These are phyloP conservation scores for Aspergillus uvarum DNA, from an alignment of 2,329 filamentous ascomycete genomes.

Conservation along the genomic window DNA sequence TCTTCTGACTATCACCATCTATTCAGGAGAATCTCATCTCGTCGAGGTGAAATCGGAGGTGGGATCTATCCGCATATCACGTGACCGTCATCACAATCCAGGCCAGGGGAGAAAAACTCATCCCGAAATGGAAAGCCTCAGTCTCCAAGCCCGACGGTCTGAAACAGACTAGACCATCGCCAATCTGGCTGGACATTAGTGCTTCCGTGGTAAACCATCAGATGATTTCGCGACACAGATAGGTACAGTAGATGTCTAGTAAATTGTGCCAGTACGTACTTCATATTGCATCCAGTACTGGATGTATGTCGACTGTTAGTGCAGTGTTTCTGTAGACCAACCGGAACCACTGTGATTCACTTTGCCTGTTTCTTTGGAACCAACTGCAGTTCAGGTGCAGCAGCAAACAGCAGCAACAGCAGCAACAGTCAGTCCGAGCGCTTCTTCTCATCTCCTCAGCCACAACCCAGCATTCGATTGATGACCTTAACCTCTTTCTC, in stretches of 20 bases:
- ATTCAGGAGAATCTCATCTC: not conserved
- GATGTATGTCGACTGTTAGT: no score
- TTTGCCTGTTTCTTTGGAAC: not conserved
- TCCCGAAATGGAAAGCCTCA: not conserved
- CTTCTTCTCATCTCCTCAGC: constrained; percentile 11
- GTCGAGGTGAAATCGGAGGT: not conserved
- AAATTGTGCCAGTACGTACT: no score
- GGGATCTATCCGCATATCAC: not conserved
- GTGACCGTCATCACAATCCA: not conserved
- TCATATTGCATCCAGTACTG: no score
- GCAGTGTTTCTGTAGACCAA: no score
- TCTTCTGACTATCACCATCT: no score
- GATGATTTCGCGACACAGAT: no score
- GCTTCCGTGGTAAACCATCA: no score
- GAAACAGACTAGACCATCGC: not conserved
- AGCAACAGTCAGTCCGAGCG: constrained; percentile 19
- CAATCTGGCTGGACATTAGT: no score
- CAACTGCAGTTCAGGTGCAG: not conserved
- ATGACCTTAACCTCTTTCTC: not conserved
- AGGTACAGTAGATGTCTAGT: no score
- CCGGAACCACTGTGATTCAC: no score
- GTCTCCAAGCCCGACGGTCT: not conserved
- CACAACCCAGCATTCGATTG: constrained; percentile 13
- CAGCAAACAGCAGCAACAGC: constrained; percentile 9
- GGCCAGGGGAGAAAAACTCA: not conserved